Evolutionary conservation across 2,329 filamentous ascomycete species (phyloP).

Genomic region (Fusarium palustre): DNA sequence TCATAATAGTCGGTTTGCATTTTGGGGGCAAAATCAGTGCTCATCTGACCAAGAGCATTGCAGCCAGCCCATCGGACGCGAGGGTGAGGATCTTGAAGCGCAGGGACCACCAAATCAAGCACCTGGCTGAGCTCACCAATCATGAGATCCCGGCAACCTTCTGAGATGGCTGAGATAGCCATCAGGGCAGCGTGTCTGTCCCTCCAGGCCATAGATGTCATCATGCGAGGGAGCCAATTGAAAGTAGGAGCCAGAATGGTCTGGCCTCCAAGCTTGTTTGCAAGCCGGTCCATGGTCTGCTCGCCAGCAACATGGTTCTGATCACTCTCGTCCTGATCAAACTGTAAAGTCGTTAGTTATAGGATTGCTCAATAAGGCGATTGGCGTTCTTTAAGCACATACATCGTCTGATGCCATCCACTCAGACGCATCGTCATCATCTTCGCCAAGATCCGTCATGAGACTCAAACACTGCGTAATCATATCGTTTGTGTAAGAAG

Average conservation of each 20-base stretch:
- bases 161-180: constrained; percentile 98
- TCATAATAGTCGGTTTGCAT: constrained; percentile 98
- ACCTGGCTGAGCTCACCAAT: constrained; percentile 93
- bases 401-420: constrained; percentile 95
- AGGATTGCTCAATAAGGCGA: background rate
- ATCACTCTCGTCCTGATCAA: constrained; percentile 96
- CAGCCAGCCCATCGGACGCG: constrained; percentile 97
- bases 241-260: constrained; percentile 94
- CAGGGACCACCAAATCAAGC: constrained; percentile 91
- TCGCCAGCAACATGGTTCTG: constrained; percentile 97
- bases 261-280: constrained; percentile 96
- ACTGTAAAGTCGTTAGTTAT: constrained; percentile 57
- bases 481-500: constrained; percentile 94
- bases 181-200: constrained; percentile 97
- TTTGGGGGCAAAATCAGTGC: constrained; percentile 96
- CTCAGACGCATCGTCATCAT: constrained; percentile 93
- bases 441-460: constrained; percentile 95
- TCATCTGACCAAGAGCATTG: constrained; percentile 99
- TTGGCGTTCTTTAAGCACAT: constrained; percentile 52
- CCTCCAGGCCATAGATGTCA: constrained; percentile 93
- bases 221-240: constrained; percentile 97
- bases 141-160: constrained; percentile 97
- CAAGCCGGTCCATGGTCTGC: constrained; percentile 97
- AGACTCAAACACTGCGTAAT: constrained; percentile 97
- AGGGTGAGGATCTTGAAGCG: constrained; percentile 88